Percentiles rank a stretch among this genome's conserved stretches.
These are phyloP conservation scores for Vigna hirtella DNA, from an alignment of 306 rosid species.

Conservation along the genomic window DNA sequence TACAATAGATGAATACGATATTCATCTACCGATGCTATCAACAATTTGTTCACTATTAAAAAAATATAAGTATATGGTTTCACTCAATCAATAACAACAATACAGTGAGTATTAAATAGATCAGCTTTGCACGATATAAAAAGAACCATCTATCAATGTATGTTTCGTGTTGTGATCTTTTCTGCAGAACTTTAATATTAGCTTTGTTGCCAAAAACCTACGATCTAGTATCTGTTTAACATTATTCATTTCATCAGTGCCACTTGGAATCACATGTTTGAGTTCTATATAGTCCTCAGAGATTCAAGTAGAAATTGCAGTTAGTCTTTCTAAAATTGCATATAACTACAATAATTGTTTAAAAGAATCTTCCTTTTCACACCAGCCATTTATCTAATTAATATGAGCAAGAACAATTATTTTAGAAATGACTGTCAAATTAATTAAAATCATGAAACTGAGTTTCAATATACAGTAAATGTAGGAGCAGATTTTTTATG, in stretches of 20 bases:
- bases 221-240: conserved; percentile 17
- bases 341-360: not conserved
- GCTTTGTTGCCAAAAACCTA: not conserved
- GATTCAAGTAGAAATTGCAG: not conserved
- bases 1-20: not conserved
- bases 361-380: not conserved
- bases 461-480: no score
- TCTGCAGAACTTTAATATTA: not conserved
- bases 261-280: conserved; percentile 30
- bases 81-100: not conserved
- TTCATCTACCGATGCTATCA: not conserved
- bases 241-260: not conserved
- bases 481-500: not conserved
- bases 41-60: not conserved
- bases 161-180: not conserved
- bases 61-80: not conserved
- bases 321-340: not conserved
- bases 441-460: not conserved
- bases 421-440: not conserved
- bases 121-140: not conserved
- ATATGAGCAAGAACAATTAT: not conserved
- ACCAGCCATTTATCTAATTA: conserved; percentile 6
- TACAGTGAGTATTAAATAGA: not conserved
- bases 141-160: not conserved
- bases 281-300: conserved; percentile 1